These are phyloP conservation scores for Pseudonitzschia pungens DNA, from an alignment of 108 stramenopile genomes.

Conservation along the genomic window DNA sequence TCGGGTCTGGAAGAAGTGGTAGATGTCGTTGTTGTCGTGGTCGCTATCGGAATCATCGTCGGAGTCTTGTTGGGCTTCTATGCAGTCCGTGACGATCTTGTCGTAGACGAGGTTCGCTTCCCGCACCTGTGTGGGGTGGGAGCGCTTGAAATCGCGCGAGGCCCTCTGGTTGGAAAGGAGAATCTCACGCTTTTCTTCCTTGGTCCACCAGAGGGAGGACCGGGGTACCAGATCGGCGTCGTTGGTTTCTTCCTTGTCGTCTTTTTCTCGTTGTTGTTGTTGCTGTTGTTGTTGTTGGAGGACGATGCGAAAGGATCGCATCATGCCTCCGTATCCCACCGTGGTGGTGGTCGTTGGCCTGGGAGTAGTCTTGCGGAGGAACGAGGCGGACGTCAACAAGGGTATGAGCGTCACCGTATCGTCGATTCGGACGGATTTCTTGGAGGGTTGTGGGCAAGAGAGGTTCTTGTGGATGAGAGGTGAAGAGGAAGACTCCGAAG, in stretches of 20 bases:
- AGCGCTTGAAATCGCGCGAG: constrained; percentile 17
- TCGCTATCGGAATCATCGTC: neutral
- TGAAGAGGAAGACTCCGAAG: too few relatives aligned
- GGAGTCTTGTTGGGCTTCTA: neutral
- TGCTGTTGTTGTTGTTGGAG: neutral
- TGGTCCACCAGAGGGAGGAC: constrained; percentile 34
- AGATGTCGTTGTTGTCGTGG: constrained; percentile 11
- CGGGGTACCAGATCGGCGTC: constrained; percentile 9
- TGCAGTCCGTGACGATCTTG: neutral
- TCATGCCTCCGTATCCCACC: neutral
- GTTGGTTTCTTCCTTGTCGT: neutral
- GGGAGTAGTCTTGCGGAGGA: neutral
- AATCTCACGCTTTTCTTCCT: constrained; percentile 37
- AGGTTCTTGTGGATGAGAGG: too few relatives aligned
- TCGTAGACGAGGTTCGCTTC: constrained; percentile 32
- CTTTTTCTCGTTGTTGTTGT: neutral
- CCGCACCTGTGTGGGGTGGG: constrained; percentile 13
- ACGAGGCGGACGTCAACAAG: constrained; percentile 8
- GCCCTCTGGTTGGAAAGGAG: constrained; percentile 21
- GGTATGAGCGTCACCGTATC: constrained; percentile 1
- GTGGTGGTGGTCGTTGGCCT: neutral
- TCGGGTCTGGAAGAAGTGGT: neutral
- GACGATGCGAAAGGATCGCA: constrained; percentile 3
- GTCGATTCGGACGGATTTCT: constrained; percentile 2
- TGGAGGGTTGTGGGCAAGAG: too few relatives aligned